Conservation (phyloP, 2,329 filamentous ascomycete species). For the Microsporum canis region DNA sequence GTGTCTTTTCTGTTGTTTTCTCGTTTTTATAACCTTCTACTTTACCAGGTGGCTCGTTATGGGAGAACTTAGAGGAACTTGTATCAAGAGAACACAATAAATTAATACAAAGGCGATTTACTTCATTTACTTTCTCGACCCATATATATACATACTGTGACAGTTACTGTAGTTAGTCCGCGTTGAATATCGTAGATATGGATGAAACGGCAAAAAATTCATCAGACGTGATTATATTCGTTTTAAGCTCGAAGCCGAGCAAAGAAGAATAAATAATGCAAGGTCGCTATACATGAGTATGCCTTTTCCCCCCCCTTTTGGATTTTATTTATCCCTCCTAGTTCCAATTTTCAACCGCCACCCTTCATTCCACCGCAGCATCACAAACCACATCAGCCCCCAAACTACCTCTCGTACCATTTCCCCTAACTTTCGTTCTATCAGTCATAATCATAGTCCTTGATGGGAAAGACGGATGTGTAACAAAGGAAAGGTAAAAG, state of each 20-base stretch:
- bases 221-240: background rate
- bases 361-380: background rate
- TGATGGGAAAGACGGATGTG: background rate
- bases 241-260: background rate
- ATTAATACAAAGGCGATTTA: constrained; percentile 2
- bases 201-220: background rate
- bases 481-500: background rate
- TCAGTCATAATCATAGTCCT: background rate
- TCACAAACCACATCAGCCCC: no score
- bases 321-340: background rate
- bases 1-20: background rate
- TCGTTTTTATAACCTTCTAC: background rate
- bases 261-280: background rate
- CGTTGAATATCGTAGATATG: background rate
- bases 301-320: background rate
- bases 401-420: background rate
- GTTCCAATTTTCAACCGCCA: background rate
- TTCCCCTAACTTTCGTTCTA: background rate
- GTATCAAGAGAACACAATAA: background rate
- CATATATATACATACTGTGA: no score
- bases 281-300: background rate
- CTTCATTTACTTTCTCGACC: background rate
- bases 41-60: background rate
- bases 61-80: background rate
- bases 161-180: no score